Evolutionary conservation across 1,284 basidiomycete genomes (phyloP).

Genomic region (Microbotryomycetes sp.): DNA sequence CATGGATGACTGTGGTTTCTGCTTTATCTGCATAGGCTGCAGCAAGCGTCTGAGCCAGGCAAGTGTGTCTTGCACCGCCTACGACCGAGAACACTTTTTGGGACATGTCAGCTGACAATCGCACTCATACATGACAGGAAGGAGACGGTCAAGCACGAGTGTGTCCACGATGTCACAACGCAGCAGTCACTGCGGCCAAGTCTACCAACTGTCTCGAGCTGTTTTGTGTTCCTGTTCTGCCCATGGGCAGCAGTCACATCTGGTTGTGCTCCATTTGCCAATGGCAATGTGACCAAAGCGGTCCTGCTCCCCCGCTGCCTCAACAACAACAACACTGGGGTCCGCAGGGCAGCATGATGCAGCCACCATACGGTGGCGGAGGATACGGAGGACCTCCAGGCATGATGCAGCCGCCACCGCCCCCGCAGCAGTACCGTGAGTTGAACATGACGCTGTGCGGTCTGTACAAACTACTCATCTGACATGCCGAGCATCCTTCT

Average conservation of each 20-base stretch:
- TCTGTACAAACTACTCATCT: not conserved
- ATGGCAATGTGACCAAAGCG: constrained; percentile 13
- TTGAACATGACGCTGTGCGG: too few relatives aligned
- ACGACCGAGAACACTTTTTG: not conserved
- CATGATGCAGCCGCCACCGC: constrained; percentile 11
- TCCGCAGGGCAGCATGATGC: not conserved
- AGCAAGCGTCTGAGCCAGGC: not conserved
- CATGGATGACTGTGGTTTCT: not conserved
- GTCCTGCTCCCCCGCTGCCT: constrained; percentile 12
- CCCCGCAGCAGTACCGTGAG: not conserved
- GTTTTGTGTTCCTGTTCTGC: constrained; percentile 22
- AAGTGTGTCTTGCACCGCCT: not conserved
- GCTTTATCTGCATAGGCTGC: not conserved
- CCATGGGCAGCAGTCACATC: constrained; percentile 15
- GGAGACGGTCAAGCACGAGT: not conserved
- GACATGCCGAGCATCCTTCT: not conserved
- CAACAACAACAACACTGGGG: constrained; percentile 6
- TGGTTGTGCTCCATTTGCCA: constrained; percentile 25
- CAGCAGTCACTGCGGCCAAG: not conserved
- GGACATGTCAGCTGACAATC: too few relatives aligned
- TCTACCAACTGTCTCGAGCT: constrained; percentile 3
- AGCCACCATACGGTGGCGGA: constrained; percentile 5
- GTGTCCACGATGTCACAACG: constrained; percentile 3
- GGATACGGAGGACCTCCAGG: constrained; percentile 6
- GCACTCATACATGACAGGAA: not conserved